These are phyloP conservation scores for Jatropha multifida DNA, from an alignment of 441 rosid species.

Conservation along the genomic window DNA sequence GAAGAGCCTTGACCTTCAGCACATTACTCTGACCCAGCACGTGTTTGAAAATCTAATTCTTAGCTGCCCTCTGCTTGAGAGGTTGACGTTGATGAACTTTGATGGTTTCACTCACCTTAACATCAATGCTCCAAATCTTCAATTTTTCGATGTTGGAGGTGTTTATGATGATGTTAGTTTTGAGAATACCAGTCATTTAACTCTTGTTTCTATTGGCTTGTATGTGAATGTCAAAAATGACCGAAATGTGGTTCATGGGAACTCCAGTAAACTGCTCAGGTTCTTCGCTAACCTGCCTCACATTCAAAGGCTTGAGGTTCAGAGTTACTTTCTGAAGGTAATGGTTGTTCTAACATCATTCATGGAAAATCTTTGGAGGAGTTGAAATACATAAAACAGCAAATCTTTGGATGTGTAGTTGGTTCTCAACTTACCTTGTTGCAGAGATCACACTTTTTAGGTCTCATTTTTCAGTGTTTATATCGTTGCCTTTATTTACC, in stretches of 20 bases:
- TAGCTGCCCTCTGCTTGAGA: conserved; percentile 61
- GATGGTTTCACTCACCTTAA: conserved; percentile 61
- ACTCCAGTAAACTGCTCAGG: conserved; percentile 54
- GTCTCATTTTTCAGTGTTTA: not conserved
- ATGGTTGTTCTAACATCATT: conserved; percentile 2
- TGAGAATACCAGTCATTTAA: conserved; percentile 45
- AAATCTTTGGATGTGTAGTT: not conserved
- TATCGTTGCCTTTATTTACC: not conserved
- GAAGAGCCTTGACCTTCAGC: conserved; percentile 78
- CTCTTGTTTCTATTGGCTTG: conserved; percentile 60
- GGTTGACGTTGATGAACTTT: conserved; percentile 71
- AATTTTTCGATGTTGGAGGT: conserved; percentile 69
- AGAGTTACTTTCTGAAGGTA: conserved; percentile 75
- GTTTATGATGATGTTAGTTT: conserved; percentile 57
- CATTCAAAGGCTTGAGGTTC: conserved; percentile 67
- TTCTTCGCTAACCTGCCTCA: conserved; percentile 69
- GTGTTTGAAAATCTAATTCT: conserved; percentile 58
- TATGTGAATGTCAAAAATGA: conserved; percentile 45
- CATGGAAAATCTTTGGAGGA: not conserved
- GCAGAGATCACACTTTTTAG: not conserved
- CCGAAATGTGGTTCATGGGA: conserved; percentile 26
- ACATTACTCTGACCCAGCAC: conserved; percentile 54
- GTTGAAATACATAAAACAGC: not conserved
- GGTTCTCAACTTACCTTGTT: not conserved
- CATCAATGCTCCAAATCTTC: conserved; percentile 62